A percentile compares a stretch with the other conserved stretches of the same genome.
Conservation (phyloP, 805 yeast species). For the Kluyveromyces siamensis region DNA sequence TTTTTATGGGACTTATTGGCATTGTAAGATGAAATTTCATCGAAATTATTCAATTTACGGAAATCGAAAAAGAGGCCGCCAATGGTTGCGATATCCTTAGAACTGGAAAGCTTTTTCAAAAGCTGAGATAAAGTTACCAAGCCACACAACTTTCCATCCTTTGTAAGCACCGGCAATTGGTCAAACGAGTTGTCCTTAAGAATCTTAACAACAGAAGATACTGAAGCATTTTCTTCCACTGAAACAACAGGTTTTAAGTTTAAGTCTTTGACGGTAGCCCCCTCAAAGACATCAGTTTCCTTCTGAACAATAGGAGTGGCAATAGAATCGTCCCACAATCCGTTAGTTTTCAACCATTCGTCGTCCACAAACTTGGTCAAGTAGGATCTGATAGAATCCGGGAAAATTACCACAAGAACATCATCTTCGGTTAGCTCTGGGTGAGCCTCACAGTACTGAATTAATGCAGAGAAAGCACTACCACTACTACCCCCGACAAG, state of each 20-base stretch:
- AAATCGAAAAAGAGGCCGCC: conserved; percentile 51
- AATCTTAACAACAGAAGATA: conserved; percentile 56
- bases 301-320: conserved; percentile 22
- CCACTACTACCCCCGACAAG: conserved; percentile 89
- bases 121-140: conserved; percentile 67
- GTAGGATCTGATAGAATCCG: conserved; percentile 81
- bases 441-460: conserved; percentile 54
- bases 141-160: conserved; percentile 57
- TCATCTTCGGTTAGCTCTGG: conserved; percentile 61
- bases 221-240: conserved; percentile 50
- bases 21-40: conserved; percentile 50
- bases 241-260: conserved; percentile 74
- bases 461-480: conserved; percentile 70
- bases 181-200: conserved; percentile 73
- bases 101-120: conserved; percentile 55
- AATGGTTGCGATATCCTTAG: conserved; percentile 47
- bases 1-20: conserved; percentile 57
- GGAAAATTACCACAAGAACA: conserved; percentile 70
- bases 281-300: conserved; percentile 37
- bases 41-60: conserved; percentile 55
- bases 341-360: conserved; percentile 80
- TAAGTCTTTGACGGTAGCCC: conserved; percentile 58
- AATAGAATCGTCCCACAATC: conserved; percentile 52
- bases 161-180: conserved; percentile 66
- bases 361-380: conserved; percentile 83